Conservation (phyloP, 176 grass and related monocot genomes). For the Rhynchospora breviuscula region DNA sequence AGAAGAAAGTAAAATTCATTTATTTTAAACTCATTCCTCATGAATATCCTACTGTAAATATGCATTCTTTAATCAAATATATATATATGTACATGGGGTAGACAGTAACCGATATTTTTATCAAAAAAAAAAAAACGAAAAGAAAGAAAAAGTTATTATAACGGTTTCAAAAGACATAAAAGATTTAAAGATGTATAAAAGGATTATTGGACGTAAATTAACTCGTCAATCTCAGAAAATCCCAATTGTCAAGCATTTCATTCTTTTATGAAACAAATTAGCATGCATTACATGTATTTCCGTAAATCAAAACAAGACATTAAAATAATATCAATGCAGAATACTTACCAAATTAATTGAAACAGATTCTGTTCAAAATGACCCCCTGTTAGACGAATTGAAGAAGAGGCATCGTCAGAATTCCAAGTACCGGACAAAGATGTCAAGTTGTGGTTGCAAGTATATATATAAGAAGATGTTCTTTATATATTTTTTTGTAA, state of each 20-base stretch:
- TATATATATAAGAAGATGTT: background rate
- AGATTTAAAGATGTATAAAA: background rate
- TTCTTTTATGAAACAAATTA: background rate
- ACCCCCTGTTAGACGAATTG: background rate
- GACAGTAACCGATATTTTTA: too few relatives aligned
- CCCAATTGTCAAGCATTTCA: background rate
- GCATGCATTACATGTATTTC: background rate
- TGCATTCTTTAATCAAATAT: too few relatives aligned
- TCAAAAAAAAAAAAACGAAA: too few relatives aligned
- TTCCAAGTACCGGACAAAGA: background rate
- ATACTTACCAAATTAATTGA: background rate
- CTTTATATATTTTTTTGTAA: background rate
- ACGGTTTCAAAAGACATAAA: too few relatives aligned
- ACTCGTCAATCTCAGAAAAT: background rate
- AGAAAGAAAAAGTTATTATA: too few relatives aligned
- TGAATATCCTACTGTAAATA: too few relatives aligned
- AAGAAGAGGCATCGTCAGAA: constrained; percentile 1
- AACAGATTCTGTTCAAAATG: background rate
- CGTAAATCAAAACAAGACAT: background rate
- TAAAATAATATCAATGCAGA: background rate
- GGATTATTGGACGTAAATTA: background rate
- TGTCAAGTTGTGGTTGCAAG: background rate
- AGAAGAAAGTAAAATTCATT: too few relatives aligned
- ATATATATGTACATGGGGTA: too few relatives aligned
- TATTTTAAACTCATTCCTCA: too few relatives aligned